These are phyloP conservation scores for Ziziphus jujuba DNA, from an alignment of 306 rosid species.

Conservation along the genomic window DNA sequence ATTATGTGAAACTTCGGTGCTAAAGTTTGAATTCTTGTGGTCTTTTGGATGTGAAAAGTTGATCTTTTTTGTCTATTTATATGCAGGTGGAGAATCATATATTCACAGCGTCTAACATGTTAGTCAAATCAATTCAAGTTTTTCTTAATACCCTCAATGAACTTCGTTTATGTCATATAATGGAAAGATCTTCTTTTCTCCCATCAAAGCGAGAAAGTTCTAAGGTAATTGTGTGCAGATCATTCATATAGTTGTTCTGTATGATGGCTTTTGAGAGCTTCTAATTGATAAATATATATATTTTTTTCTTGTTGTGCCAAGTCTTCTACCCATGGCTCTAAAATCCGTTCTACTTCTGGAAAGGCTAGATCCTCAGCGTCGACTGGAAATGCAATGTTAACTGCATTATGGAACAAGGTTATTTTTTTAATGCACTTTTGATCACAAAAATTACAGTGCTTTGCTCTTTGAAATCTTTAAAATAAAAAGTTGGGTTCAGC, in stretches of 20 bases:
- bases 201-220: slow-evolving; percentile 46
- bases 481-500: neutral
- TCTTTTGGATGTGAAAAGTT: neutral
- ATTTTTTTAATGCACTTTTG: slow-evolving; percentile 15
- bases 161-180: slow-evolving; percentile 70
- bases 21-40: too few relatives aligned
- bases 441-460: slow-evolving; percentile 1
- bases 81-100: slow-evolving; percentile 82
- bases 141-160: slow-evolving; percentile 82
- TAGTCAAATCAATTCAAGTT: slow-evolving; percentile 83
- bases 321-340: slow-evolving; percentile 62
- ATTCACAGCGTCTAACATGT: slow-evolving; percentile 67
- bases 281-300: neutral
- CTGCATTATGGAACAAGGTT: slow-evolving; percentile 77
- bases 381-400: slow-evolving; percentile 31
- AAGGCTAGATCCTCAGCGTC: slow-evolving; percentile 52
- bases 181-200: slow-evolving; percentile 45
- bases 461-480: neutral
- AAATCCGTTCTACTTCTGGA: slow-evolving; percentile 44
- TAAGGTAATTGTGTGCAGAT: slow-evolving; percentile 49
- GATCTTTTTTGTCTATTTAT: slow-evolving; percentile 25
- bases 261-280: slow-evolving; percentile 7
- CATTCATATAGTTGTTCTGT: slow-evolving; percentile 12
- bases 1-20: too few relatives aligned
- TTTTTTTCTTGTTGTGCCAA: slow-evolving; percentile 48